Percentiles rank a stretch among this genome's conserved stretches.
These are phyloP conservation scores for Ceratocystis smalleyi DNA, from an alignment of 2,329 filamentous ascomycete species.

Conservation along the genomic window DNA sequence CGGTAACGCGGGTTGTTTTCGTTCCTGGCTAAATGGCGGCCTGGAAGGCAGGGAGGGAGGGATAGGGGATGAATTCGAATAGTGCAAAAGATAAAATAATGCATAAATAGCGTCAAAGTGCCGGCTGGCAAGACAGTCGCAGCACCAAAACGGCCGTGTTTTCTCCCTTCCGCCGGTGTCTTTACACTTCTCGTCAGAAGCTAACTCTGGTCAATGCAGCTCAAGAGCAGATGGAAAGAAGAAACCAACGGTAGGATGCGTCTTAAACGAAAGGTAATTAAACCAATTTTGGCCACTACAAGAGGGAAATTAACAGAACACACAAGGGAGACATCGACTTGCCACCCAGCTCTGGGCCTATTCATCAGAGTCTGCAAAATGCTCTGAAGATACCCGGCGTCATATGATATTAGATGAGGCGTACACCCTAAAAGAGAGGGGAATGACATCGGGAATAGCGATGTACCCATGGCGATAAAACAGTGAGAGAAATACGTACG, in stretches of 20 bases:
- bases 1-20: background rate
- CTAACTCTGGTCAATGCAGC: background rate
- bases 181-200: background rate
- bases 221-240: background rate
- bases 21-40: background rate
- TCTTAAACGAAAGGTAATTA: background rate
- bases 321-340: background rate
- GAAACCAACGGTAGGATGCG: background rate
- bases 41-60: background rate
- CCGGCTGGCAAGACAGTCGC: no score
- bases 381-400: background rate
- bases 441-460: slow-evolving; percentile 1
- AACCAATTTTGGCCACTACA: background rate
- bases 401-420: background rate
- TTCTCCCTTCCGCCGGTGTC: background rate
- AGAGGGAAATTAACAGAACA: background rate
- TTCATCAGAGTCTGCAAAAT: background rate
- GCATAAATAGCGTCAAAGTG: slow-evolving; percentile 1
- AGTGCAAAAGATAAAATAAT: background rate
- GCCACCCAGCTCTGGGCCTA: background rate
- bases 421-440: background rate
- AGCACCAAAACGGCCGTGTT: background rate
- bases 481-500: background rate
- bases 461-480: background rate
- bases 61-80: background rate